These are phyloP conservation scores for Fusarium stilboides DNA, from an alignment of 2,329 filamentous ascomycete species.

Conservation along the genomic window DNA sequence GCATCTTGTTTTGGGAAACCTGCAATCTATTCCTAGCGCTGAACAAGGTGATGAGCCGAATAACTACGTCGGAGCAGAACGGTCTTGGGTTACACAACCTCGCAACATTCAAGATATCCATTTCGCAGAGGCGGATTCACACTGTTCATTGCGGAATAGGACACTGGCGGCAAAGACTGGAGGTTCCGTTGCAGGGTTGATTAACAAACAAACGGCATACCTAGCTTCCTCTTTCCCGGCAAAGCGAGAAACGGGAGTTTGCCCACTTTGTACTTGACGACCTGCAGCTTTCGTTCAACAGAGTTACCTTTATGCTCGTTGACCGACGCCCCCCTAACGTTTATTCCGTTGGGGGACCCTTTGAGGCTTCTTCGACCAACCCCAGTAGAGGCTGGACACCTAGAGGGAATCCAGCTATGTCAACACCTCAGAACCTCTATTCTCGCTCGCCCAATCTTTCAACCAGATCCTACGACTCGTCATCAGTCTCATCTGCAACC, in stretches of 20 bases:
- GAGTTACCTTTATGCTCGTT: constrained; percentile 48
- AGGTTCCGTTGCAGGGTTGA: constrained; percentile 35
- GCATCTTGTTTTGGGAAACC: constrained; percentile 36
- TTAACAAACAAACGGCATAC: constrained; percentile 44
- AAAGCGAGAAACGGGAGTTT: constrained; percentile 34
- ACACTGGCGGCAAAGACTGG: constrained; percentile 32
- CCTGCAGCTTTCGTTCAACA: constrained; percentile 41
- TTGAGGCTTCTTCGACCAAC: constrained; percentile 36
- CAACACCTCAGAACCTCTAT: constrained; percentile 70
- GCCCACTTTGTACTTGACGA: constrained; percentile 39
- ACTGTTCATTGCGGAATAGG: constrained; percentile 33
- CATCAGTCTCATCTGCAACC: constrained; percentile 73
- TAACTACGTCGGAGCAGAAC: constrained; percentile 39
- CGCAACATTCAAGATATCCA: constrained; percentile 41
- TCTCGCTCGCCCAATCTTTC: constrained; percentile 74
- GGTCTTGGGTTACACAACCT: constrained; percentile 43
- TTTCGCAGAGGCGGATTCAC: constrained; percentile 34
- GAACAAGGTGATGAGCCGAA: constrained; percentile 42
- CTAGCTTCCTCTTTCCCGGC: constrained; percentile 28
- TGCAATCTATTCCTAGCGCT: constrained; percentile 38
- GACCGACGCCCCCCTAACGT: constrained; percentile 40
- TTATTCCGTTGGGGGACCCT: constrained; percentile 35
- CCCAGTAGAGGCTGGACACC: constrained; percentile 35
- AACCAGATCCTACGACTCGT: constrained; percentile 75
- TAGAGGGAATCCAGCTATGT: constrained; percentile 59